Evolutionary conservation across 2,329 filamentous ascomycete species (phyloP), one percentile per base, ranked within the genome.

Genomic region (Pseudogymnoascus sp.): DNA sequence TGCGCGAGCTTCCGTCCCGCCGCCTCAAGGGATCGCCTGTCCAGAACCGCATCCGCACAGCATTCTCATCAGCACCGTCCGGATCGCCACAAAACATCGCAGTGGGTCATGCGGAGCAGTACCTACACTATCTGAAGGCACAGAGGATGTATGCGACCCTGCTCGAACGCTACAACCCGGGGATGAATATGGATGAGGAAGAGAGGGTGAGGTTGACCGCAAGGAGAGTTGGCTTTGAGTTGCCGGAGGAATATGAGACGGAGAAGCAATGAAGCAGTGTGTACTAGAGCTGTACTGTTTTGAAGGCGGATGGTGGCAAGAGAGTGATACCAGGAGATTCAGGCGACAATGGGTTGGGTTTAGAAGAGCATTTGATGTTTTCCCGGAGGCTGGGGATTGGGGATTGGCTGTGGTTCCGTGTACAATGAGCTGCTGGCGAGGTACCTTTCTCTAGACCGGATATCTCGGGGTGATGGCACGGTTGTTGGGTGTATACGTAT

Each of bases 91-190:
- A 38, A 54, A 65, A 68, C n/a, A 14, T 58, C 1, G 57, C 57
- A 25, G 63, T 68, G 20, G 66, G 79, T 58, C 77, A 90, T 66
- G 87, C 85, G n/a, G 84, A 90, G 65, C 91, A 97, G 74, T 85
- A 91, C 66, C 75, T 91, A 25, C 81, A 85, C 62, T 97, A 96
- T 72, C 80, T 94, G 18, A 84, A 84, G 67, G 87, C 92, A n/a
- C 94, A 99, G 78, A 81, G 92, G 59, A 83, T 84, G 71, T 97
- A 97, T 73, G 82, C 84, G 25, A 87, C 84, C 14, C 77, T 97
- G 43, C 74, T 97, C 37, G 92, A 97, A 75, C 82, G 92, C 68
- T 97, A 99, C 76, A 97, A 97, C 74, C 91, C 91, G 0, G 91
- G 92, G 16, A 90, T 95, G 85, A 83, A 84, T 66, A 90, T 96